Base-by-base conservation (phyloP, 805 yeast genomes). In the Ogataea minuta region DNA sequence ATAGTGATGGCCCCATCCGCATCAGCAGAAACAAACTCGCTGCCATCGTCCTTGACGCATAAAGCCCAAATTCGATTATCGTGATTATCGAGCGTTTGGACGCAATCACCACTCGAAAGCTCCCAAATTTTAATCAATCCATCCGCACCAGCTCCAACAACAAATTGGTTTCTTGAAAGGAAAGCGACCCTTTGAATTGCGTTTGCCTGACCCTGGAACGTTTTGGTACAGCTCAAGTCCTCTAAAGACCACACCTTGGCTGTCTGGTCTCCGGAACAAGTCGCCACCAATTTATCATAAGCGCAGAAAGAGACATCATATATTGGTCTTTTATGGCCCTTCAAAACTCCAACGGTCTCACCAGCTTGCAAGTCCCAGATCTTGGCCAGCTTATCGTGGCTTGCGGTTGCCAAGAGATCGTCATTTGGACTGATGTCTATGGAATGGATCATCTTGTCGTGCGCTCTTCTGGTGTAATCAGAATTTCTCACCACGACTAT, bases 41-140 rank as follows among this genome's bases (percentile, higher is more conserved):
- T 74, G 17, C 95, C 91, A 51, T 81, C 84, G 24, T 77, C 65
- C 44, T 77, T 71, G 1, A 74, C 67, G 40, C 84, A 79, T 38
- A 93, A 62, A 0, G 97, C 85, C 99, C 99, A 93, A 34, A 93
- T 87, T 65, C 96, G 79, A 61, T 91, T 93, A 45, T 81, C 87
- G 59, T 93, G 99, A 53, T 81, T 81, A 63, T 91, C 98, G 34
- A 90, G 71, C 0, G 98, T 91, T 42, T 81, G 79, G 14, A 83
- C 63, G 56, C 88, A 77, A 55, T 93, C 99, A 25, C 88, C 93
- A 9, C 76, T 65, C 12, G 65, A 59, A 26, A 77, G 68, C 55
- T 88, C 95, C 99, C 99, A 93, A 4, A 93, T 67, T 60, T 93
- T 91, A 42, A 93, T 74, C 36, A 93, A 73, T 2, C 98, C 98